Conservation (phyloP, 2,329 filamentous ascomycete species). For the Fusarium fujikuroi region DNA sequence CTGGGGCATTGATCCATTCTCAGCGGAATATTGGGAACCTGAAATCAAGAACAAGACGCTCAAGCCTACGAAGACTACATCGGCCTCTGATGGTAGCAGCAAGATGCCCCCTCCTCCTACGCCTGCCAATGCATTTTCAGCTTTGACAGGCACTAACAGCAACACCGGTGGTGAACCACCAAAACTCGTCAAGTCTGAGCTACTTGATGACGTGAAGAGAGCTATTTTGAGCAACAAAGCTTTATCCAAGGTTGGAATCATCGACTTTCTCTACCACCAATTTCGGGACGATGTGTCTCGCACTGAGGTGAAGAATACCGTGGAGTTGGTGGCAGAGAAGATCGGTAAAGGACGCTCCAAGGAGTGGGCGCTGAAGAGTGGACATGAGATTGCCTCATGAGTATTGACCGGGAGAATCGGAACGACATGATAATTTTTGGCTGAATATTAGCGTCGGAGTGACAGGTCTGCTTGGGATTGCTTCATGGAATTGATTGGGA, state of each 20-base stretch:
- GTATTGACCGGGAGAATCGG: conserved; percentile 9
- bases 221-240: conserved; percentile 54
- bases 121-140: conserved; percentile 52
- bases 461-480: conserved; percentile 36
- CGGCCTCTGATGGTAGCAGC: conserved; percentile 20
- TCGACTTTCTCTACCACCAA: conserved; percentile 54
- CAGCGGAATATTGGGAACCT: conserved; percentile 79
- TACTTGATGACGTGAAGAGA: conserved; percentile 55
- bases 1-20: conserved; percentile 82
- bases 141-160: conserved; percentile 40
- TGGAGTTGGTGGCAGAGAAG: conserved; percentile 55
- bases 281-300: conserved; percentile 52
- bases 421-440: conserved; percentile 35
- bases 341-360: conserved; percentile 51
- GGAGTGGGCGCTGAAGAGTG: conserved; percentile 54
- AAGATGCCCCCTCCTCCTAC: conserved; percentile 50
- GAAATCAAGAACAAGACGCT: conserved; percentile 48
- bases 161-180: conserved; percentile 27
- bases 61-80: conserved; percentile 22
- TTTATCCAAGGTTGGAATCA: conserved; percentile 54
- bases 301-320: conserved; percentile 55
- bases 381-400: conserved; percentile 50
- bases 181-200: conserved; percentile 53
- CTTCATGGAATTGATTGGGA: conserved; percentile 31
- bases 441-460: conserved; percentile 45